Base-by-base conservation (phyloP, 2,329 filamentous ascomycete genomes). In the Cladosporium phlei region DNA sequence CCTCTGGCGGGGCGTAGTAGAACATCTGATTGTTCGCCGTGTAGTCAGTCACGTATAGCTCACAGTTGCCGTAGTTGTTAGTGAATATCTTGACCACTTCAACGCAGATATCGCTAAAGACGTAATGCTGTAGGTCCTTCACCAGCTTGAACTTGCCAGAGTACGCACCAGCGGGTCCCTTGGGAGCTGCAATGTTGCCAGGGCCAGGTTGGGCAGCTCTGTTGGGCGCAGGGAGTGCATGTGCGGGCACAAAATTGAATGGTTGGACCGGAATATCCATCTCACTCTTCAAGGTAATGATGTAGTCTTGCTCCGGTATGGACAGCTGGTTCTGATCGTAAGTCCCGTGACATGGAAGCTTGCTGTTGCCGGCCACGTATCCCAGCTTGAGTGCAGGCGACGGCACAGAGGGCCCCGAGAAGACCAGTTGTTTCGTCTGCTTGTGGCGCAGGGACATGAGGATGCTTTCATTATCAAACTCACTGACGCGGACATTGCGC, bases 1-100 rank as follows among this genome's bases (percentile, higher is more conserved):
- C 63, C 37, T 65, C 59, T 3, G 67, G 67, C 25, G 69, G 60
- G 11, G 59, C 57, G 48, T 79, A 80, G 27, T 80, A 66, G 53
- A 75, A 83, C 48, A 96, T 81, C 1, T 59, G 50, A 0, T 71
- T 59, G 72, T 96, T 88, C 40, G 78, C 69, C 0, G 88, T 94
- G 63, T 90, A 95, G 65, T 96, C 90, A 0, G 86, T 85, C 14
- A 95, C 69, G 71, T 89, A 89, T 0, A 95, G 53, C 4, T 80
- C 78, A 10, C 78, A 66, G 20, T 70, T 66, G 35, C 64, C 71
- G 29, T 66, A 63, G 20, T 35, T 17, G 7, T 57, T 62, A 11
- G 67, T 59, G 54, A 71, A 78, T 1, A 74, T 68, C 54, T 76
- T 81, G 37, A 89, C 76, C 2, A 95, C 79, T 59, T 90, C 77